Conservation (phyloP, 1,284 basidiomycete species). For the Cutaneotrichosporon daszewskae region DNA sequence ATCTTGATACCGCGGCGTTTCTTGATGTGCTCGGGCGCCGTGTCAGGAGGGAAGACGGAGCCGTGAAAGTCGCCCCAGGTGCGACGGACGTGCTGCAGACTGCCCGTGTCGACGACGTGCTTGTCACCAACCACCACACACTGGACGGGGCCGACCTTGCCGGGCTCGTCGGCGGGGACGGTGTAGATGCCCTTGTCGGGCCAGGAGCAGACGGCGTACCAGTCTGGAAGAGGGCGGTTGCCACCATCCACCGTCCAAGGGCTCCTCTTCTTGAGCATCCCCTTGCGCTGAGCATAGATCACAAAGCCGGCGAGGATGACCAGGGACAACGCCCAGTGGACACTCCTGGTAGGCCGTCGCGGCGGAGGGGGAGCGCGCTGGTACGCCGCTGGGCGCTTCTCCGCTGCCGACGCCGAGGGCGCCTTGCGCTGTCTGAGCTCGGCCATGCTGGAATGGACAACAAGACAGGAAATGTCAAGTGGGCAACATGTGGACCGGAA, state of each 20-base stretch:
- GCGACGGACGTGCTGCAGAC: constrained; percentile 49
- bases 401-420: no score
- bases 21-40: constrained; percentile 18
- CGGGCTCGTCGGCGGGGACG: constrained; percentile 13
- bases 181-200: constrained; percentile 35
- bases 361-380: constrained; percentile 11
- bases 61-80: constrained; percentile 42
- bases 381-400: no score
- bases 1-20: constrained; percentile 37
- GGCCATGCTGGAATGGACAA: background rate
- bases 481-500: no score
- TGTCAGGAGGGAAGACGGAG: constrained; percentile 22
- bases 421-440: no score
- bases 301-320: constrained; percentile 35
- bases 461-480: background rate
- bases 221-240: constrained; percentile 18
- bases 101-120: constrained; percentile 57
- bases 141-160: constrained; percentile 50
- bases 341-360: constrained; percentile 21
- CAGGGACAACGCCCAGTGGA: constrained; percentile 34
- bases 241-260: constrained; percentile 9
- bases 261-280: background rate
- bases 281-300: constrained; percentile 27
- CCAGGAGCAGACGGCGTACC: constrained; percentile 35
- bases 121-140: constrained; percentile 63